Percentiles rank a stretch among this genome's conserved stretches.
These are phyloP conservation scores for Populus ilicifolia DNA, from an alignment of 345 rosid genomes.

Conservation along the genomic window DNA sequence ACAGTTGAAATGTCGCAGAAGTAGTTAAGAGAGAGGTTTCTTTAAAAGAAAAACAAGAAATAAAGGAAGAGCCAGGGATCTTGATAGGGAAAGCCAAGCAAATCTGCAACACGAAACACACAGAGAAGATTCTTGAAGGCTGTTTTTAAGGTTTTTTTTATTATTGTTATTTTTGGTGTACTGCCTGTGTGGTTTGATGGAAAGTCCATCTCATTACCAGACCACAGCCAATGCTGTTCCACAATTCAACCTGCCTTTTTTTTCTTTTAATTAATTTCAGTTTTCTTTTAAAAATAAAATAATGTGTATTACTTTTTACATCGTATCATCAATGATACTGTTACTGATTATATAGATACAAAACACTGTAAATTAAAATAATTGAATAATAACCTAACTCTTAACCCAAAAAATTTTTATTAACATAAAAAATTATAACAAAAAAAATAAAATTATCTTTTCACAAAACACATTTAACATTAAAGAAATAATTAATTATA, in stretches of 20 bases:
- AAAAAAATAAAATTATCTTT: no score
- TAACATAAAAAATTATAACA: no score
- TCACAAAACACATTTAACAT: no score
- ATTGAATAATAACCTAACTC: no score
- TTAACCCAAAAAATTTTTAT: no score
- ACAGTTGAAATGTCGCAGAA: constrained; percentile 39
- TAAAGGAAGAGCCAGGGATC: constrained; percentile 2
- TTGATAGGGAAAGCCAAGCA: constrained; percentile 24
- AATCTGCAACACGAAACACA: constrained; percentile 19
- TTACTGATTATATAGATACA: no score
- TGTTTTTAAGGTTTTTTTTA: not conserved
- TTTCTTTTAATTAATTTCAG: not conserved
- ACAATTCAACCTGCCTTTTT: constrained; percentile 7
- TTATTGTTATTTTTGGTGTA: constrained; percentile 14
- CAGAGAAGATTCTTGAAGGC: not conserved
- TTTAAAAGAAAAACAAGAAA: constrained; percentile 13
- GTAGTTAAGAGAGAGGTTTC: constrained; percentile 35
- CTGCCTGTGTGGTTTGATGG: constrained; percentile 7
- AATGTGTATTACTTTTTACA: no score
- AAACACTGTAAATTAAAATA: no score
- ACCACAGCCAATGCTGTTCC: constrained; percentile 1
- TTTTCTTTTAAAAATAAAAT: no score
- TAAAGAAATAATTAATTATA: no score
- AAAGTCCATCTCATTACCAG: constrained; percentile 22
- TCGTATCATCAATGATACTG: no score